Evolutionary conservation across 2,329 filamentous ascomycete species (phyloP).

Genomic region (Myotisia sp.): DNA sequence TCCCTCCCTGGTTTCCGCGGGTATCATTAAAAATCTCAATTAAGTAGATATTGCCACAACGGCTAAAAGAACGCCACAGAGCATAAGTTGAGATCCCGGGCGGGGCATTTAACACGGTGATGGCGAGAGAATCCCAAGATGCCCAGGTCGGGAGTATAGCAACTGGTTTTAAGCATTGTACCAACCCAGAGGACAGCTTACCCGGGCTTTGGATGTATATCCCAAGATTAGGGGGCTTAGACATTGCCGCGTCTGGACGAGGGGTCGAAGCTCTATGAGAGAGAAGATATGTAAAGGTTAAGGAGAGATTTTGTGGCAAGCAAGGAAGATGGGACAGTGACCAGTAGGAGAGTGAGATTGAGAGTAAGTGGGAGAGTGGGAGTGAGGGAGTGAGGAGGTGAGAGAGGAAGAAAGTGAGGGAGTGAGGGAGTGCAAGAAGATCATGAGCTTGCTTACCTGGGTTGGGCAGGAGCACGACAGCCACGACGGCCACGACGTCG

Average conservation of each 20-base stretch:
- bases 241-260: background rate
- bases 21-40: constrained; percentile 42
- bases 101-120: constrained; percentile 26
- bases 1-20: constrained; percentile 26
- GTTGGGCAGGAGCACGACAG: no score
- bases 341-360: no score
- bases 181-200: background rate
- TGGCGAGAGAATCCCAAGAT: constrained; percentile 25
- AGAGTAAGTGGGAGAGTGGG: background rate
- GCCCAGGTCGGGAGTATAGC: constrained; percentile 22
- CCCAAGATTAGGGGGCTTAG: background rate
- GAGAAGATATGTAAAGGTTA: background rate
- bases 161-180: constrained; percentile 1
- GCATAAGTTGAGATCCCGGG: constrained; percentile 21
- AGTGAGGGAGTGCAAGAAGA: background rate
- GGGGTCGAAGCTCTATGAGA: background rate
- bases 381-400: background rate
- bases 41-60: constrained; percentile 39
- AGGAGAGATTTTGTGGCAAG: no score
- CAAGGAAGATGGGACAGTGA: background rate
- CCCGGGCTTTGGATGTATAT: background rate
- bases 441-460: no score
- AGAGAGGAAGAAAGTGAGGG: background rate
- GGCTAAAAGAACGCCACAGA: constrained; percentile 40
- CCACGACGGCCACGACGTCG: no score